Conservation (phyloP, 1,139 yeast genomes). For the Kodamaea alishanica region DNA sequence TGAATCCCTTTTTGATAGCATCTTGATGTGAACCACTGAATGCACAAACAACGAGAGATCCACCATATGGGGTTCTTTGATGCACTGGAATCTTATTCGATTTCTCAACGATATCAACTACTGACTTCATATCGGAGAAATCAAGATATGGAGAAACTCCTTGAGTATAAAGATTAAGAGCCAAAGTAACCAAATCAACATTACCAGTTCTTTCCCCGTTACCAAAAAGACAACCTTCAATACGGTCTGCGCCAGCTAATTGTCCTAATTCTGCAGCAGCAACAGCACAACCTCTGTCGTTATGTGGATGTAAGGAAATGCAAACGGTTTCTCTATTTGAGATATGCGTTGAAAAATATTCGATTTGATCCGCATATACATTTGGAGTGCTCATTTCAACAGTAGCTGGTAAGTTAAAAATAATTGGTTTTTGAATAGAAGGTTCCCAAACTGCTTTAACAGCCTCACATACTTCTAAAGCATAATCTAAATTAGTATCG, state of each 20-base stretch:
- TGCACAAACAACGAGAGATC: constrained; percentile 93
- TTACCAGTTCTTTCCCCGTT: constrained; percentile 99
- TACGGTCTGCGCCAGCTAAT: constrained; percentile 95
- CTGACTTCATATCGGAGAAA: constrained; percentile 75
- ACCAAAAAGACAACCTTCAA: constrained; percentile 96
- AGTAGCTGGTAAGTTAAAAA: constrained; percentile 97
- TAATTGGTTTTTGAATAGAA: constrained; percentile 73
- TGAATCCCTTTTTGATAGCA: constrained; percentile 95
- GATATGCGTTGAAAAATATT: constrained; percentile 76
- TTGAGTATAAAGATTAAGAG: constrained; percentile 90
- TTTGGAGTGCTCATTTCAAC: constrained; percentile 95
- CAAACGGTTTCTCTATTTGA: constrained; percentile 81
- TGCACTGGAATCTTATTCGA: constrained; percentile 94
- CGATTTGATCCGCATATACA: constrained; percentile 94
- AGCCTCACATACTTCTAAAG: constrained; percentile 88
- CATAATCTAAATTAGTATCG: constrained; percentile 82
- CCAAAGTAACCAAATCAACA: constrained; percentile 91
- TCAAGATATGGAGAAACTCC: constrained; percentile 86
- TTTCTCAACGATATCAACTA: constrained; percentile 84
- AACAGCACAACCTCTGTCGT: constrained; percentile 96
- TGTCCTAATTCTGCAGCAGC: constrained; percentile 95
- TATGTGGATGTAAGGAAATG: constrained; percentile 91
- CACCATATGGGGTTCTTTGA: constrained; percentile 95
- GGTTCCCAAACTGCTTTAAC: constrained; percentile 94
- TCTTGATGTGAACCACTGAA: constrained; percentile 97